A percentile compares a stretch with the other conserved stretches of the same genome.
Conservation (phyloP, 2,329 filamentous ascomycete species). For the Fusarium subglutinans region DNA sequence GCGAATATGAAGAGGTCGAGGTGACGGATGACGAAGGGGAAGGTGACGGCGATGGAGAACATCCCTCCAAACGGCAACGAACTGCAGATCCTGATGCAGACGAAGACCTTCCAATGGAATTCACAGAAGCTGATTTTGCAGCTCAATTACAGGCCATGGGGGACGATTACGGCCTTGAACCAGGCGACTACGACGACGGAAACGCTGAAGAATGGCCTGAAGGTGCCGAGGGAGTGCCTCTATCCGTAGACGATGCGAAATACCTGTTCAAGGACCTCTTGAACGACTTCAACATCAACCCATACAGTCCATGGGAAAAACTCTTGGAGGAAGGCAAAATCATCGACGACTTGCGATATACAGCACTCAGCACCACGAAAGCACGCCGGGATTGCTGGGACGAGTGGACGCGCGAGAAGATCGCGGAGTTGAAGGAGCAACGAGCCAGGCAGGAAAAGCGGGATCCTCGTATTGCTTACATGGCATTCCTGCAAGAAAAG, state of each 20-base stretch:
- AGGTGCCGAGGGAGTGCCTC: constrained; percentile 73
- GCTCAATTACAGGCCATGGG: constrained; percentile 92
- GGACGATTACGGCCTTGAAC: constrained; percentile 81
- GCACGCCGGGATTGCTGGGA: constrained; percentile 84
- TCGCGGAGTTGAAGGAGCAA: constrained; percentile 75
- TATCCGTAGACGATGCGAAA: constrained; percentile 79
- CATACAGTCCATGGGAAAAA: constrained; percentile 92
- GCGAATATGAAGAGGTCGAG: constrained; percentile 64
- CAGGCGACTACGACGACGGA: constrained; percentile 78
- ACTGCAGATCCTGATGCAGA: constrained; percentile 66
- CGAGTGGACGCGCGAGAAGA: constrained; percentile 82
- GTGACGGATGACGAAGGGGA: constrained; percentile 66
- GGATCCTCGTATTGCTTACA: constrained; percentile 84
- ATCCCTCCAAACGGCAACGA: constrained; percentile 70
- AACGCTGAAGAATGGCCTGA: constrained; percentile 72
- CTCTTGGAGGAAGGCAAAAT: constrained; percentile 84
- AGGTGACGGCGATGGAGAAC: constrained; percentile 52
- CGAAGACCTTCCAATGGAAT: constrained; percentile 72
- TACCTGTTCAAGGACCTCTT: constrained; percentile 87
- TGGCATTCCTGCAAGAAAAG: constrained; percentile 81
- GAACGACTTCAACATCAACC: constrained; percentile 82
- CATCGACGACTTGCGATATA: constrained; percentile 87
- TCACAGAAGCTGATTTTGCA: constrained; percentile 93
- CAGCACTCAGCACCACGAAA: constrained; percentile 82
- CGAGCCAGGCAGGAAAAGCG: constrained; percentile 80